These are phyloP conservation scores for Aspergillus udagawae DNA, from an alignment of 2,329 filamentous ascomycete species.

Conservation along the genomic window DNA sequence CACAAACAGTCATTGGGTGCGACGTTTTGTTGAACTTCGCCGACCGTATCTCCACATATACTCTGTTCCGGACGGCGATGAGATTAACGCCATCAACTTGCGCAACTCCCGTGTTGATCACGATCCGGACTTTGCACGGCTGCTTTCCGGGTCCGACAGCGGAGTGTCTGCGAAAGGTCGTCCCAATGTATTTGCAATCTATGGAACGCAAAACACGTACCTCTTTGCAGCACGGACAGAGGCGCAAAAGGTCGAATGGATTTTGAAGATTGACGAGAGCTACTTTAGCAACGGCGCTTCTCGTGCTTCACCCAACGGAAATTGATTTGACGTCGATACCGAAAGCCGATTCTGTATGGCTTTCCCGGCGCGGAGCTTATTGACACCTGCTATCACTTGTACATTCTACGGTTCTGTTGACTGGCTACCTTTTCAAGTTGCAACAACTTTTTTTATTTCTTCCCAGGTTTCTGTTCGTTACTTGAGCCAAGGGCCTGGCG, in stretches of 20 bases:
- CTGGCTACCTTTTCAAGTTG: background rate
- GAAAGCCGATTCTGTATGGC: background rate
- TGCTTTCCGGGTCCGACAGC: constrained; percentile 51
- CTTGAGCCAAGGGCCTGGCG: constrained; percentile 14
- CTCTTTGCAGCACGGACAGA: constrained; percentile 87
- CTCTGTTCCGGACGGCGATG: constrained; percentile 78
- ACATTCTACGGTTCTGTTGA: background rate
- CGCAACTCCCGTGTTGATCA: constrained; percentile 88
- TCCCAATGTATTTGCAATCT: constrained; percentile 85
- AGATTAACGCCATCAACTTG: constrained; percentile 83
- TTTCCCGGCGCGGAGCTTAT: background rate
- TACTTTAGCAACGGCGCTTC: constrained; percentile 47
- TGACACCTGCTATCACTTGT: background rate
- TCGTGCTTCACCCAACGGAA: constrained; percentile 21
- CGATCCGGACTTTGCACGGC: constrained; percentile 76
- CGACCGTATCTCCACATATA: constrained; percentile 91
- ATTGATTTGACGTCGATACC: constrained; percentile 12
- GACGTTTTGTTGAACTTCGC: constrained; percentile 87
- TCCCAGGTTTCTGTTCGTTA: background rate
- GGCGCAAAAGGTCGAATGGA: constrained; percentile 94
- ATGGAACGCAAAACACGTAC: constrained; percentile 91
- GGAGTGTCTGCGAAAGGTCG: constrained; percentile 43
- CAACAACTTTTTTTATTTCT: background rate
- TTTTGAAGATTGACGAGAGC: constrained; percentile 87
- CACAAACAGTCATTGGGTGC: constrained; percentile 75